Evolutionary conservation across 345 rosid species (phyloP), one percentile per base, ranked within the genome.

Genomic region (Bretschneidera sinensis): DNA sequence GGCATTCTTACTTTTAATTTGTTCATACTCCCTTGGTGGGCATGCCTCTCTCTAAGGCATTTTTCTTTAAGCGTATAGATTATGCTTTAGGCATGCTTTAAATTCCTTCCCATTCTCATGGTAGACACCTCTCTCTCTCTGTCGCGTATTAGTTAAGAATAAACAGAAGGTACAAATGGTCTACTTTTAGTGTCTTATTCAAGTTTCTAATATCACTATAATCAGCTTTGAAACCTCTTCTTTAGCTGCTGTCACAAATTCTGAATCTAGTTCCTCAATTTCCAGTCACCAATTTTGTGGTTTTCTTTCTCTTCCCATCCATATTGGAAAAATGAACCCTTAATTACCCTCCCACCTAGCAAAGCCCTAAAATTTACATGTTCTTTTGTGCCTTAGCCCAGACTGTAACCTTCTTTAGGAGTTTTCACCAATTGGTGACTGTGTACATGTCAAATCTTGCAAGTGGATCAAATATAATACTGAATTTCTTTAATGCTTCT

Each of bases 401-500:
- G 50, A 6, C 6, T 35, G 8, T 35, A 14, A 6, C 14, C 8
- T 6, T 6, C 17, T 48, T 20, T n/a, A n/a, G 6, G 6, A 6
- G 21, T 9, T 20, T 48, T 17, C 20, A 48, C 18, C 49, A 4
- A 13, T 45, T 39, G 45, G 17, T 18, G 21, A 19, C 21, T 48
- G 52, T 48, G 17, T 14, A 48, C 2, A 48, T 35, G 20, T 48
- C 2, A 48, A 39, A 17, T 48, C 22, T 56, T 54, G 31, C 58
- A 13, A 10, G 39, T 23, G 39, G 63, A 54, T 21, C 47, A 39
- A 48, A 28, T 25, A 17, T 43, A 18, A 22, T 4, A 7, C 17
- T 58, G 18, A 23, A 9, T 14, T 20, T 9, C 43, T 35, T 4
- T 54, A 62, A 60, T 67, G 49, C n/a, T 52, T 59, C 47, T 63